These are phyloP conservation scores for Yamadazyma endophytica DNA, from an alignment of 805 yeast species.

Conservation along the genomic window DNA sequence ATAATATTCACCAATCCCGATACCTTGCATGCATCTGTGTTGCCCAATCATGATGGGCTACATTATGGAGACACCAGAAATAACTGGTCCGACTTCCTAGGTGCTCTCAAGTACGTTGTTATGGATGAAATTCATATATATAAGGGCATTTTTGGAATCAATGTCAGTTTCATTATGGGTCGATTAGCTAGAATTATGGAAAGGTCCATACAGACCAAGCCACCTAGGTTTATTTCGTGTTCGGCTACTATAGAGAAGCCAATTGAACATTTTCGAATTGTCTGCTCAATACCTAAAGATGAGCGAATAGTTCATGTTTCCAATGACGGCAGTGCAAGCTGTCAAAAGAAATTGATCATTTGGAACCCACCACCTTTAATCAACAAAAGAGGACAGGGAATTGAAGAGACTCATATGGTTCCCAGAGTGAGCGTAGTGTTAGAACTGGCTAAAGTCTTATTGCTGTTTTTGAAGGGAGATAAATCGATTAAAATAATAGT, in stretches of 20 bases:
- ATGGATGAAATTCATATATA: conserved; percentile 87
- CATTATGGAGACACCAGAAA: conserved; percentile 21
- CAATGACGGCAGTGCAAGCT: conserved; percentile 87
- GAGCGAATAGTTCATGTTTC: conserved; percentile 52
- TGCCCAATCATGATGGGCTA: conserved; percentile 58
- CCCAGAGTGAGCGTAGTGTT: conserved; percentile 63
- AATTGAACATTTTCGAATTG: conserved; percentile 58
- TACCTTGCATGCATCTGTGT: conserved; percentile 77
- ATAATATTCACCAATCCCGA: conserved; percentile 95
- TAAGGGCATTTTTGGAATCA: conserved; percentile 87
- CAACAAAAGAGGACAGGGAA: conserved; percentile 49
- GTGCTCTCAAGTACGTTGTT: conserved; percentile 64
- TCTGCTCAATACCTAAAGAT: conserved; percentile 58
- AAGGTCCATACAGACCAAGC: no score
- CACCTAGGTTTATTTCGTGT: conserved; percentile 68
- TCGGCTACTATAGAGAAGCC: conserved; percentile 91
- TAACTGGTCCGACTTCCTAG: conserved; percentile 67
- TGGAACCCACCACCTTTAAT: conserved; percentile 78
- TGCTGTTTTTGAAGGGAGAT: conserved; percentile 52
- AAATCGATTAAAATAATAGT: conserved; percentile 75
- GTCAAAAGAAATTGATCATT: conserved; percentile 66
- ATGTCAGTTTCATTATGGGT: conserved; percentile 82
- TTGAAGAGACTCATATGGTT: no score
- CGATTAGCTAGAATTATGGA: conserved; percentile 68
- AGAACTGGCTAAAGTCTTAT: conserved; percentile 73